phyloP scores from a whole-genome alignment of 176 grass and related monocot species.

The Oryza brachyantha region DNA sequence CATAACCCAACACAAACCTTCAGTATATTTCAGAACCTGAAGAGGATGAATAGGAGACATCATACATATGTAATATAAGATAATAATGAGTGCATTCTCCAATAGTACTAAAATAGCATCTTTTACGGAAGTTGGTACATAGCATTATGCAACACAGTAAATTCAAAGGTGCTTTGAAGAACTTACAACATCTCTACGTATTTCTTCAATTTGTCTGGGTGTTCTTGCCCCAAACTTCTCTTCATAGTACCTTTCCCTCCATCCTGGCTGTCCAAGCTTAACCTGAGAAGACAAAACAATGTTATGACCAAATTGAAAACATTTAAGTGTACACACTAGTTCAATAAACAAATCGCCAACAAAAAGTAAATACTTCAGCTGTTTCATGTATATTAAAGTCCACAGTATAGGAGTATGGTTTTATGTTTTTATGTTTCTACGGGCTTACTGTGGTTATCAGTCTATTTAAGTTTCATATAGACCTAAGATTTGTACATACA shows the following conservation, averaged over 20 bases:
- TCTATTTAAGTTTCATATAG: not conserved
- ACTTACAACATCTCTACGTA: slow-evolving; percentile 87
- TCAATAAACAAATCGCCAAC: not conserved
- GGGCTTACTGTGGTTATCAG: not conserved
- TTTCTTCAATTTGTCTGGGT: slow-evolving; percentile 68
- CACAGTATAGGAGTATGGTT: not conserved
- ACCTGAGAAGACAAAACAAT: slow-evolving; percentile 54
- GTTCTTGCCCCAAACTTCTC: slow-evolving; percentile 86
- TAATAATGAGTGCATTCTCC: not conserved
- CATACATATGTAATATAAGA: slow-evolving; percentile 5
- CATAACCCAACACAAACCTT: slow-evolving; percentile 99
- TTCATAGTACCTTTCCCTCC: slow-evolving; percentile 96
- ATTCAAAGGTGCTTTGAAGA: slow-evolving; percentile 22
- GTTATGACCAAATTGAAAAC: slow-evolving; percentile 10
- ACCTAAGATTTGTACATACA: not conserved
- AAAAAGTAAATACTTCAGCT: not conserved
- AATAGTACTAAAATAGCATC: slow-evolving; percentile 2
- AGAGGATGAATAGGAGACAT: slow-evolving; percentile 4
- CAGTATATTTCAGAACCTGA: slow-evolving; percentile 74
- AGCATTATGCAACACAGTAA: not conserved
- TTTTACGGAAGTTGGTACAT: not conserved
- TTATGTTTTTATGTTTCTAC: not conserved
- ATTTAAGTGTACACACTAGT: not conserved
- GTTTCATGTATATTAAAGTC: not conserved
- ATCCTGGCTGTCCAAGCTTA: slow-evolving; percentile 92